Conservation (phyloP, 1,284 basidiomycete genomes). For the Macrocystidia cucumis region DNA sequence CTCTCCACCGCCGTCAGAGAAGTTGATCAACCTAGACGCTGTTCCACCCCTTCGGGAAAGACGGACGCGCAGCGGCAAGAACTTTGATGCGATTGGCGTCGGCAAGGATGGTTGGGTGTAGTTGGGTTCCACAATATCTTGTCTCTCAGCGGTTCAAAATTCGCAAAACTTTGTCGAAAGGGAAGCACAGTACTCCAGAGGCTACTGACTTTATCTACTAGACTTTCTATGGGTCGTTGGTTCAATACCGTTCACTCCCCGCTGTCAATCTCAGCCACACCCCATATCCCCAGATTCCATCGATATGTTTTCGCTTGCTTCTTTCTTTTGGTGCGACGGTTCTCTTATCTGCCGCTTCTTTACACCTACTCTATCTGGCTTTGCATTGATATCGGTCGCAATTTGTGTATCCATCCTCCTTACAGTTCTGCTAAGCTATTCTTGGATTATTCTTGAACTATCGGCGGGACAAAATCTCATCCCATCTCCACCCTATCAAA, state of each 20-base stretch:
- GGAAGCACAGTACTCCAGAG: constrained; percentile 7
- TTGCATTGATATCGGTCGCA: background rate
- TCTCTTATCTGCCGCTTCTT: constrained; percentile 6
- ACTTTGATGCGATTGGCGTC: constrained; percentile 65
- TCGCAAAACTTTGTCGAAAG: constrained; percentile 21
- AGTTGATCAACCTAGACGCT: constrained; percentile 70
- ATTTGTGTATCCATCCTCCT: background rate
- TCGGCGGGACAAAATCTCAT: too few relatives aligned
- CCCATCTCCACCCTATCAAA: too few relatives aligned
- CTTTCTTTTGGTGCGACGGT: constrained; percentile 4
- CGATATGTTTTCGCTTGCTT: constrained; percentile 10
- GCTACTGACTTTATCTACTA: constrained; percentile 8
- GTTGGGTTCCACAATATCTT: constrained; percentile 21
- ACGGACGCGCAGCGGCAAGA: constrained; percentile 71
- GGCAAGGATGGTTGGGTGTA: constrained; percentile 40
- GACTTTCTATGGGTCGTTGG: constrained; percentile 6
- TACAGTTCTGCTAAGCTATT: background rate
- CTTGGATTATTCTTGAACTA: too few relatives aligned
- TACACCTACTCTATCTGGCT: background rate
- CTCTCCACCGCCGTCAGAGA: constrained; percentile 70
- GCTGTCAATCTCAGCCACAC: constrained; percentile 4
- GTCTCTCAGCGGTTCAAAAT: constrained; percentile 27
- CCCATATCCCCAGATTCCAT: constrained; percentile 6
- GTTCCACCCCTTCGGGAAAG: constrained; percentile 50
- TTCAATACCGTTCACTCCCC: constrained; percentile 9